These are phyloP conservation scores for Blastobotrys serpentis DNA, from an alignment of 1,139 yeast genomes.

Conservation along the genomic window DNA sequence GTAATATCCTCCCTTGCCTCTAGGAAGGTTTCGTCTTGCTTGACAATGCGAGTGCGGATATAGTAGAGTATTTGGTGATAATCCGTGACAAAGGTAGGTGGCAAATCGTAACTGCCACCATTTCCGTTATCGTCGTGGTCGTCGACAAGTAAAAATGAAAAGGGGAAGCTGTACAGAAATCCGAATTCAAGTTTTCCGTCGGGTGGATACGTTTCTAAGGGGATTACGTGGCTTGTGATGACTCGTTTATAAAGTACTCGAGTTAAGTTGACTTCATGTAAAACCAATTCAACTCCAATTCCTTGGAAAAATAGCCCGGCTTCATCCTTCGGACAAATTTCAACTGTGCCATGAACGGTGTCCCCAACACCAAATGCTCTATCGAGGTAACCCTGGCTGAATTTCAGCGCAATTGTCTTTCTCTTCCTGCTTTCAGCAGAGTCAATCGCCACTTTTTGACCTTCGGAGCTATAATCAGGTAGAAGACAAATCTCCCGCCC, in stretches of 20 bases:
- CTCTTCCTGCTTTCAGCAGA: not conserved
- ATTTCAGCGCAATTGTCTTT: not conserved
- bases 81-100: not conserved
- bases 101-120: not conserved
- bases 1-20: not conserved
- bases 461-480: constrained; percentile 3
- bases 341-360: not conserved
- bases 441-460: not conserved
- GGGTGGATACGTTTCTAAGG: constrained; percentile 1
- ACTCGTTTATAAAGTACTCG: not conserved
- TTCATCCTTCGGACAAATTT: not conserved
- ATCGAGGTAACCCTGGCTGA: not conserved
- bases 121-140: not conserved
- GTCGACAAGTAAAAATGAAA: not conserved
- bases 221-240: not conserved
- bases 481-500: not conserved
- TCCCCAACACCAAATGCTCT: constrained; percentile 1
- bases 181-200: not conserved
- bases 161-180: constrained; percentile 2
- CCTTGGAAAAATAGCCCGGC: not conserved
- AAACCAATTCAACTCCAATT: not conserved
- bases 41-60: not conserved
- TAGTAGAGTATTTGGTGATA: not conserved
- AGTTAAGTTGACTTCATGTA: not conserved
- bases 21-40: not conserved